phyloP scores from a whole-genome alignment of 306 rosid species.

The Ormosia semicastrata region DNA sequence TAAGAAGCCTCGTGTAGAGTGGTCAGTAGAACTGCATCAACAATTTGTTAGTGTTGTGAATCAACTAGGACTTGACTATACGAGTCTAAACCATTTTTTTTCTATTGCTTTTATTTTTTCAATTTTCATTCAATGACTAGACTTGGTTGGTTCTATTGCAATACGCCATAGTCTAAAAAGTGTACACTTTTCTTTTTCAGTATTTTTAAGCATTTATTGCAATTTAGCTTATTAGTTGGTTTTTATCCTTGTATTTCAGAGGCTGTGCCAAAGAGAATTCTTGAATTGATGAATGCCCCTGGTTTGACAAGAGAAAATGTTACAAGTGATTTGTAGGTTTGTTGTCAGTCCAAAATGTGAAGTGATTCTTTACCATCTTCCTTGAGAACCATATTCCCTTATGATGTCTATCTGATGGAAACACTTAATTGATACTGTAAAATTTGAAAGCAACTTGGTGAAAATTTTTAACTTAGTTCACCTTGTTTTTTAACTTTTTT shows the following conservation, averaged over 20 bases:
- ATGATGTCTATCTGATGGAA: no score
- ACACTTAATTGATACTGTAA: no score
- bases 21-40: conserved; percentile 60
- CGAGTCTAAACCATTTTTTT: conserved; percentile 26
- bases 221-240: conserved; percentile 11
- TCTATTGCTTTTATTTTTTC: background rate
- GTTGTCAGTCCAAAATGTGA: background rate
- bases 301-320: conserved; percentile 64
- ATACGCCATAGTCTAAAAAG: background rate
- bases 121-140: background rate
- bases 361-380: background rate
- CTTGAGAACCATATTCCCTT: background rate
- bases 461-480: no score
- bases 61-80: conserved; percentile 71
- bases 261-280: conserved; percentile 75
- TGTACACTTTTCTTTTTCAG: background rate
- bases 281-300: conserved; percentile 62
- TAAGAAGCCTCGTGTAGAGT: conserved; percentile 62
- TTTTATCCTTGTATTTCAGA: conserved; percentile 43
- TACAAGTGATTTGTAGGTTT: conserved; percentile 80
- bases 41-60: conserved; percentile 53
- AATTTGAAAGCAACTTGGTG: no score
- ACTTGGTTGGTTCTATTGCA: background rate
- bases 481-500: no score
- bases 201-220: conserved; percentile 12